A percentile compares a stretch with the other conserved stretches of the same genome.
phyloP scores from a whole-genome alignment of 116 monocot species.

The Dioscorea cayenensis region DNA sequence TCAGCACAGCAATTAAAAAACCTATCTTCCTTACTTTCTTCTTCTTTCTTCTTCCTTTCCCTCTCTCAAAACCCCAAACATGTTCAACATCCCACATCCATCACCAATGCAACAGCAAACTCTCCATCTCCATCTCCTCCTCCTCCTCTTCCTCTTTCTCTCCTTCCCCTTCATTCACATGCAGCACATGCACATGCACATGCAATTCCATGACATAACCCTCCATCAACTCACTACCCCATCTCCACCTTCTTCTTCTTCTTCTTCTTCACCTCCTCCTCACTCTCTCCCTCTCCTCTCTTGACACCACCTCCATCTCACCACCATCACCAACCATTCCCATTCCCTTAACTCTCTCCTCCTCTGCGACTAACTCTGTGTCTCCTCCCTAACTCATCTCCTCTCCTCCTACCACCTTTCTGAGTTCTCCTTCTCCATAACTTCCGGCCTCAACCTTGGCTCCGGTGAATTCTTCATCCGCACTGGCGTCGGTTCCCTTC shows the following conservation, averaged over 20 bases:
- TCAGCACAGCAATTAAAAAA: too few relatives aligned
- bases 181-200: not conserved
- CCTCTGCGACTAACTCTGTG: conserved; percentile 21
- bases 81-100: too few relatives aligned
- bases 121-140: too few relatives aligned
- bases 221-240: not conserved
- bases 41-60: too few relatives aligned
- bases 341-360: not conserved
- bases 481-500: conserved; percentile 58
- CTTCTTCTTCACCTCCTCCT: not conserved
- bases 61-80: too few relatives aligned
- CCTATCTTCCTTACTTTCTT: too few relatives aligned
- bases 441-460: conserved; percentile 59
- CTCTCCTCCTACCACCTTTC: not conserved
- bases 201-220: not conserved
- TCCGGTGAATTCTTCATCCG: too few relatives aligned
- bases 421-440: conserved; percentile 44
- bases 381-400: conserved; percentile 15
- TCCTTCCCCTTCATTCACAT: not conserved
- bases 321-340: not conserved
- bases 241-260: not conserved
- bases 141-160: not conserved
- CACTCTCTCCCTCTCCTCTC: conserved; percentile 16
- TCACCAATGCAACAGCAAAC: too few relatives aligned
- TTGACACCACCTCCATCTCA: conserved; percentile 5